These are phyloP conservation scores for Ophiocordyceps robertsii DNA, from an alignment of 2,329 filamentous ascomycete species.

Conservation along the genomic window DNA sequence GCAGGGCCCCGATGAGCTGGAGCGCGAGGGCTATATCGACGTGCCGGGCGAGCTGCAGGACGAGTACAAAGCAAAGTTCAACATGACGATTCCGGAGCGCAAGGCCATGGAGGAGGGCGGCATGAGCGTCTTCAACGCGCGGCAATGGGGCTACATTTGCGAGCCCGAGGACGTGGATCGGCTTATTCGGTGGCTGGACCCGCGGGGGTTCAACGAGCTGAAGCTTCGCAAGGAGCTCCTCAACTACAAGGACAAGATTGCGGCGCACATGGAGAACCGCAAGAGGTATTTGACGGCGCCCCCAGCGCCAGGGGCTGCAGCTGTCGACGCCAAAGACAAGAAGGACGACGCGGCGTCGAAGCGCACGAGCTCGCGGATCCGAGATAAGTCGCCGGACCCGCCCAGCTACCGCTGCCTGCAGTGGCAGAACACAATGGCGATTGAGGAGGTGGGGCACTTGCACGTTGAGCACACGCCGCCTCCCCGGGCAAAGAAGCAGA, in stretches of 20 bases:
- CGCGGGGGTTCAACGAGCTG: conserved; percentile 71
- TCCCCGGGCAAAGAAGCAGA: conserved; percentile 34
- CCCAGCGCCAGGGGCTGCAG: conserved; percentile 20
- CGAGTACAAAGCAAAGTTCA: conserved; percentile 64
- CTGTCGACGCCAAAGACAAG: conserved; percentile 19
- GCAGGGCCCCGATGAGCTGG: conserved; percentile 83
- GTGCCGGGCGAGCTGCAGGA: conserved; percentile 55
- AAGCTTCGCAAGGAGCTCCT: conserved; percentile 80
- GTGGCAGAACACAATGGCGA: conserved; percentile 43
- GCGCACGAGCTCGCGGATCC: conserved; percentile 30
- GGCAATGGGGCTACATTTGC: conserved; percentile 86
- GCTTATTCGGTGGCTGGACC: conserved; percentile 79
- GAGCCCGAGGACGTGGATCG: conserved; percentile 65
- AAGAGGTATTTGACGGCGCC: conserved; percentile 46
- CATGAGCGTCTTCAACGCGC: conserved; percentile 62
- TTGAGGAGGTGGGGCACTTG: conserved; percentile 43
- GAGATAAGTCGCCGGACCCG: conserved; percentile 33
- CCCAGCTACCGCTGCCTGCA: conserved; percentile 33
- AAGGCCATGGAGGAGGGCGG: conserved; percentile 75
- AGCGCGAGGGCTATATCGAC: conserved; percentile 77
- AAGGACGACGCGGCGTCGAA: conserved; percentile 22
- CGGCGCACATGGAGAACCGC: conserved; percentile 67
- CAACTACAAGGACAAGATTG: conserved; percentile 62
- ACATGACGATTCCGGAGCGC: conserved; percentile 73
- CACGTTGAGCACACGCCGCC: conserved; percentile 42